phyloP scores from a whole-genome alignment of 495 filamentous ascomycete species.

The Cenococcum geophilum region DNA sequence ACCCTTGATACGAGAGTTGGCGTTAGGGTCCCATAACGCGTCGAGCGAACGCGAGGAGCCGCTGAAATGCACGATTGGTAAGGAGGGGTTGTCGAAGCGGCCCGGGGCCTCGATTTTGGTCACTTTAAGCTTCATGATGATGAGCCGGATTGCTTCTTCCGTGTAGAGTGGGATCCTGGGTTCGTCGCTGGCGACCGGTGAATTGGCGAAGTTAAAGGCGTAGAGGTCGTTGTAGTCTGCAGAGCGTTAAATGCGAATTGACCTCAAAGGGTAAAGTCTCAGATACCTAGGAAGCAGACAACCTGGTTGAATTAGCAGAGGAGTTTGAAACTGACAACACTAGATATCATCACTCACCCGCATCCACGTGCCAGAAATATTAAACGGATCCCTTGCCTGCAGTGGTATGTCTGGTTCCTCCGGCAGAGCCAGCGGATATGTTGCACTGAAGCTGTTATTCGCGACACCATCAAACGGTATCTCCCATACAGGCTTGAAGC shows the following conservation, averaged over 20 bases:
- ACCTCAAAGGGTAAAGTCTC: neutral
- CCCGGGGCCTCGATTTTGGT: constrained; percentile 48
- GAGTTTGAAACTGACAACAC: neutral
- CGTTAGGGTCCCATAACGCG: constrained; percentile 53
- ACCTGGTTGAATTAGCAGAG: constrained; percentile 33
- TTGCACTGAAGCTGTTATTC: constrained; percentile 8
- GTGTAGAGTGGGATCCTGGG: constrained; percentile 47
- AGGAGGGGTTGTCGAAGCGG: constrained; percentile 44
- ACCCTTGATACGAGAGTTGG: constrained; percentile 49
- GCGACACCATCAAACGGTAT: constrained; percentile 49
- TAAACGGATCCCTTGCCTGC: constrained; percentile 53
- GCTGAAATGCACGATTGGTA: constrained; percentile 54
- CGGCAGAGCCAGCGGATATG: constrained; percentile 9
- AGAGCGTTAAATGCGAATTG: constrained; percentile 26
- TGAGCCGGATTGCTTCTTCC: constrained; percentile 58
- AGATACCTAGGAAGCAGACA: constrained; percentile 46
- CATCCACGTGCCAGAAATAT: constrained; percentile 54
- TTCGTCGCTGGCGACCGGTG: constrained; percentile 33
- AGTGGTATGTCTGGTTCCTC: constrained; percentile 38
- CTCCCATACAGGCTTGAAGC: constrained; percentile 46
- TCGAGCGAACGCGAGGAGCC: constrained; percentile 52
- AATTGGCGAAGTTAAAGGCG: constrained; percentile 49
- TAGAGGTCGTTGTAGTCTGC: constrained; percentile 58
- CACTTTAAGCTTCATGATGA: constrained; percentile 54
- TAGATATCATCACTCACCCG: constrained; percentile 35